Evolutionary conservation across 2,329 filamentous ascomycete species (phyloP), one percentile per base, ranked within the genome.

Genomic region (Neofusicoccum cordaticola): DNA sequence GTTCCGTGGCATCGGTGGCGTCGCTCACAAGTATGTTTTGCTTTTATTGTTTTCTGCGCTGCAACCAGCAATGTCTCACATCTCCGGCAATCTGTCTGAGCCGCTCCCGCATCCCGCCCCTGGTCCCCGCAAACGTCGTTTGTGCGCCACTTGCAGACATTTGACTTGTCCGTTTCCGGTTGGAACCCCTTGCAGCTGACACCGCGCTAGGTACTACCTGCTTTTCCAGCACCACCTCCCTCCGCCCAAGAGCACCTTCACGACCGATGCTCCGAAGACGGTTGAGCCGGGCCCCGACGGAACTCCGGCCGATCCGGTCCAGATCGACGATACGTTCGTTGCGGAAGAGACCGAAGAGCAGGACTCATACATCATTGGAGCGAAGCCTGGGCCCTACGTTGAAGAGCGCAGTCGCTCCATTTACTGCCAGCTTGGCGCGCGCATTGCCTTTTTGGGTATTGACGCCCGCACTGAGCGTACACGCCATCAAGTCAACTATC

Each of bases 401-500:
- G 85, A 88, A 69, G 86, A 88, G 73, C 78, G 77, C 63, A 87
- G 85, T 68, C 80, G 86, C 57, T 87, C 78, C 72, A 78, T 89
- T 66, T 89, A 87, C 76, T 86, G 85, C 75, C 85, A 87, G 63
- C 80, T 89, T 3, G 87, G 87, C 45, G 85, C 84, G 66, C 83
- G 90, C 9, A 88, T 91, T 70, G 84, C 87, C 42, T 86, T 87
- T 72, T 73, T 84, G 58, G 85, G 88, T 74, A 79, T 85, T 71
- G 84, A 87, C 75, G 84, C 85, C 9, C 82, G 85, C 13, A 86
- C 85, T n/a, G 84, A 89, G 85, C 90, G 93, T 27, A 97, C 94
- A 8, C 87, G 94, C 42, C 92, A 96, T 72, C 93, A 97, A 78
- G 88, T 98, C 78, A 97, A 97, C 80, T 97, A 97, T 71, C 76